Conservation (phyloP, 768 basidiomycete species). For the Brasilioporus rufonigricans region DNA sequence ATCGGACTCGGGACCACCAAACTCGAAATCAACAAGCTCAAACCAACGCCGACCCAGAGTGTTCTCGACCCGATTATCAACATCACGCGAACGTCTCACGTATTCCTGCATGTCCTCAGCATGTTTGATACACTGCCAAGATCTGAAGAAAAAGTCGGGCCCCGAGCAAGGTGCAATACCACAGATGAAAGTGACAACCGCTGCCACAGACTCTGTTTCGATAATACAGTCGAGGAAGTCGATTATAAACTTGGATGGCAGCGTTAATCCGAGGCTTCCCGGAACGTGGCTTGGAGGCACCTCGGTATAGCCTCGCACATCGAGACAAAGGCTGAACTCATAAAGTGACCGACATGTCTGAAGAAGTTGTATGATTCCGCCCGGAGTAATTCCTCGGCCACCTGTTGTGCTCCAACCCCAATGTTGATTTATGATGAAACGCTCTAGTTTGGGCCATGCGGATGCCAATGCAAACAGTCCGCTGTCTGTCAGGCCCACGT, state of each 20-base stretch:
- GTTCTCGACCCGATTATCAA: not conserved
- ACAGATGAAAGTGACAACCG: not conserved
- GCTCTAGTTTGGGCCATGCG: not conserved
- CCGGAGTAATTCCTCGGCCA: not conserved
- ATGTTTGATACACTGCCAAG: too few relatives aligned
- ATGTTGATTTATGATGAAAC: not conserved
- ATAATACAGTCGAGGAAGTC: not conserved
- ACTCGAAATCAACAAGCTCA: too few relatives aligned
- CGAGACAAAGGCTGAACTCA: not conserved
- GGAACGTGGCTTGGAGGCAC: not conserved
- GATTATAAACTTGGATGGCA: not conserved
- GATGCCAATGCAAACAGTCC: not conserved
- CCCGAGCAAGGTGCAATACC: not conserved
- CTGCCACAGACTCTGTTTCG: not conserved
- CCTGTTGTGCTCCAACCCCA: not conserved
- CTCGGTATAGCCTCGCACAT: not conserved
- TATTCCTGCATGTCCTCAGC: not conserved
- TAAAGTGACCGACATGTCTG: not conserved
- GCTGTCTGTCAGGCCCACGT: not conserved
- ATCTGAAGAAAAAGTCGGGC: not conserved
- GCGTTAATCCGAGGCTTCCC: not conserved
- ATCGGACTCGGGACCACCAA: too few relatives aligned
- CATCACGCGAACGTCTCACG: not conserved
- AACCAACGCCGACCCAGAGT: not conserved
- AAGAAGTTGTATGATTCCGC: not conserved